phyloP scores from a whole-genome alignment of 352 stramenopile genomes.

The Globisporangium heterothallicum region DNA sequence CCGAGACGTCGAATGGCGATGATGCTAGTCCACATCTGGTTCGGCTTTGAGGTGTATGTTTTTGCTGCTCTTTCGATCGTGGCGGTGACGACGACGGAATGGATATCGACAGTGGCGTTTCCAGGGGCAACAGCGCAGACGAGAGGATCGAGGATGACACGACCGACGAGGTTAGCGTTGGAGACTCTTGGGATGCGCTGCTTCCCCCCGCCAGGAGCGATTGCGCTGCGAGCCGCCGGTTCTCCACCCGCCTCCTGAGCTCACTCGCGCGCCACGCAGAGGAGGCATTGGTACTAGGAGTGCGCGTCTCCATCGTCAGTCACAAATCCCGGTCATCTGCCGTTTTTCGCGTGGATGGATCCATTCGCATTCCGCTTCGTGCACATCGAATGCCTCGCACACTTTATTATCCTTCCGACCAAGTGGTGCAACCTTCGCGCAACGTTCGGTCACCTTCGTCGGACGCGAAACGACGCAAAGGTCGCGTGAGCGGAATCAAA shows the following conservation, averaged over 20 bases:
- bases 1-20: neutral
- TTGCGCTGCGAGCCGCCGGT: constrained; percentile 22
- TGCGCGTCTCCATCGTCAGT: neutral
- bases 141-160: too few relatives aligned
- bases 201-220: constrained; percentile 4
- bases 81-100: neutral
- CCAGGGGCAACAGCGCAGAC: neutral
- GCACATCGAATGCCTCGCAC: neutral
- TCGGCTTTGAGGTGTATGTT: neutral
- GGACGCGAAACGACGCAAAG: constrained; percentile 14
- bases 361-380: neutral
- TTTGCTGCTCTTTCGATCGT: neutral
- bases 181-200: neutral
- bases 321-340: too few relatives aligned
- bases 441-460: constrained; percentile 23
- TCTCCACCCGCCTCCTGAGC: constrained; percentile 40
- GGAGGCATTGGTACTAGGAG: neutral
- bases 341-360: neutral
- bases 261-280: constrained; percentile 36
- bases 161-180: neutral
- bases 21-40: neutral
- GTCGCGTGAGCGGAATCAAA: neutral
- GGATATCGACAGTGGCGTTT: constrained; percentile 4
- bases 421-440: constrained; percentile 35
- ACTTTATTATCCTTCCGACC: constrained; percentile 1